Base-by-base conservation (phyloP, 805 yeast species). In the Pichia nakasei region DNA sequence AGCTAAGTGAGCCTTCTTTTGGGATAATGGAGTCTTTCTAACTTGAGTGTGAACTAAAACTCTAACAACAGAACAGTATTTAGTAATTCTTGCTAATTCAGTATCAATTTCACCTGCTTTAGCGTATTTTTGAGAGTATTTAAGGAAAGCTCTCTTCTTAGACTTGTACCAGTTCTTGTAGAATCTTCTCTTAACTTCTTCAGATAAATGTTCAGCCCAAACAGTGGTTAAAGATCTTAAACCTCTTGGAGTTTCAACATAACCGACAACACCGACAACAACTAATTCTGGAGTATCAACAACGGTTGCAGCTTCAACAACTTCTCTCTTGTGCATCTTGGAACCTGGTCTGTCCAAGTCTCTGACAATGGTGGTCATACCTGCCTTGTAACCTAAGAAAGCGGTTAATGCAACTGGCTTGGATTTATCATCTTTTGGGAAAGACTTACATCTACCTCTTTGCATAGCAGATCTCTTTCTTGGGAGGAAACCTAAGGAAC, bases 81-180 rank as follows among this genome's bases (percentile, higher is more conserved):
- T 93, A 80, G 77, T 77, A 75, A 93, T 88, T 82, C 97, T 89
- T 68, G 96, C 97, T 69, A 93, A 82, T 78, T 93, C 97, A 70
- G 85, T 84, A 73, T 84, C 94, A 66, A 91, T 73, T 68, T 82
- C 82, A 67, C 83, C 80, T 68, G 87, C 88, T 70, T 81, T 78
- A 63, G 97, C 85, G 84, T 89, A 91, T 82, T 93, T 91, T 73
- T 93, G 84, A 72, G 97, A 84, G 87, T 93, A 93, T 78, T 91
- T 89, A 85, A 97, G 85, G 94, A 93, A 93, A 67, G 98, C 98
- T 91, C 89, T 89, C 96, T 93, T 93, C 91, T 93, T 93, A 63
- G 96, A 83, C 83, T 89, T 89, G 96, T 86, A 93, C 98, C 98
- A 93, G 96, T 91, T 93, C 87, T 89, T 93, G 96, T 93, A 93